phyloP scores from a whole-genome alignment of 352 stramenopile species.

The Globisporangium paddicum region DNA sequence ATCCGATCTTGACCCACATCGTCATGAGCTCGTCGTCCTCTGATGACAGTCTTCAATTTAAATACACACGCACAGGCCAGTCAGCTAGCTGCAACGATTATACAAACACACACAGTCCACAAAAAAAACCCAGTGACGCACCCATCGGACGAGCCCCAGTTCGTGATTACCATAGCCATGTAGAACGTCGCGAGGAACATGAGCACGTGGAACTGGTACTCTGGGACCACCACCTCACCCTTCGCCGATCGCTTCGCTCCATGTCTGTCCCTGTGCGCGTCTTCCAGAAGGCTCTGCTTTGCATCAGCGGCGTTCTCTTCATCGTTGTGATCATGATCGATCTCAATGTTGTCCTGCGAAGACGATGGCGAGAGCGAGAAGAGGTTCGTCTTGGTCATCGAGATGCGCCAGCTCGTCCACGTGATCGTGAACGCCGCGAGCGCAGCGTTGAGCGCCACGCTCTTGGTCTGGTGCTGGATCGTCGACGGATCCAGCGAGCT shows the following conservation, averaged over 20 bases:
- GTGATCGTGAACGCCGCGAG: conserved; percentile 45
- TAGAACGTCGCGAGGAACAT: conserved; percentile 77
- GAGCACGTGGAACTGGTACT: conserved; percentile 73
- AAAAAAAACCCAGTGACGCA: conserved; percentile 22
- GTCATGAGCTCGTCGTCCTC: conserved; percentile 56
- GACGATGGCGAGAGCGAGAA: conserved; percentile 36
- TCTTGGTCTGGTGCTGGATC: conserved; percentile 28
- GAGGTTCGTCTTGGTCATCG: conserved; percentile 50
- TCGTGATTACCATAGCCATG: conserved; percentile 82
- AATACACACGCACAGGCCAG: neutral
- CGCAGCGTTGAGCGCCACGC: conserved; percentile 37
- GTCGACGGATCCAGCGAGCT: conserved; percentile 22
- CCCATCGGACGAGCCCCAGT: conserved; percentile 56
- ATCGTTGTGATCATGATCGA: neutral
- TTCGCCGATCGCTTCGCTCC: neutral
- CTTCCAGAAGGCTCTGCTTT: neutral
- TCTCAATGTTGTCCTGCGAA: neutral
- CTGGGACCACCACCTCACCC: conserved; percentile 26
- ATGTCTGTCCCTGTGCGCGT: neutral
- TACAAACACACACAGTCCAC: neutral
- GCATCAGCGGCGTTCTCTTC: neutral
- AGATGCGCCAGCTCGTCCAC: conserved; percentile 65
- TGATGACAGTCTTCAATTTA: conserved; percentile 11
- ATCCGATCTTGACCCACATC: conserved; percentile 95
- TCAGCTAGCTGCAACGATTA: neutral